Evolutionary conservation across 83 land plant species (phyloP).

Genomic region (Diphasiastrum complanatum): DNA sequence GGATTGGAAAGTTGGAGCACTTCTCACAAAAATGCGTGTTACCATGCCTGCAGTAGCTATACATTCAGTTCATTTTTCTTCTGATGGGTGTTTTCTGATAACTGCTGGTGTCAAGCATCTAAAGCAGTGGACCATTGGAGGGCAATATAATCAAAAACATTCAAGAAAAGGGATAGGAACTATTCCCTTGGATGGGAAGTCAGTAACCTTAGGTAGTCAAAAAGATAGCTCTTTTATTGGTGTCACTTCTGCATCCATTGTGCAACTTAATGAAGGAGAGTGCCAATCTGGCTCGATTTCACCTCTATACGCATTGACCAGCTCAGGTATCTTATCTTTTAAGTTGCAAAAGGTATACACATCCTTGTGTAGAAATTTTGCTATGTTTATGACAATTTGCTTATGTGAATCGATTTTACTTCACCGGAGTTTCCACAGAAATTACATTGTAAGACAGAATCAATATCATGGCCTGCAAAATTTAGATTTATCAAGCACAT

Average conservation of each 20-base stretch:
- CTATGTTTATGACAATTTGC: no score
- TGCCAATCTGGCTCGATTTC: not conserved
- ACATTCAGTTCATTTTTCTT: not conserved
- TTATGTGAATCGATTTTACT: no score
- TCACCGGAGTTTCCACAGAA: no score
- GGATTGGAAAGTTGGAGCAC: conserved; percentile 10
- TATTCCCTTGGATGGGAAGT: not conserved
- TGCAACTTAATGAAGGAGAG: not conserved
- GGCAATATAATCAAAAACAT: not conserved
- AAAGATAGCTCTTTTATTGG: conserved; percentile 9
- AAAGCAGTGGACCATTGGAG: conserved; percentile 7
- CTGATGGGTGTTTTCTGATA: conserved; percentile 7
- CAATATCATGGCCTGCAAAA: no score
- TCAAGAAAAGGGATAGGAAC: not conserved
- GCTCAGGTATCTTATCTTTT: not conserved
- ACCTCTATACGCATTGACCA: conserved; percentile 6
- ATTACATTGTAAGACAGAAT: no score
- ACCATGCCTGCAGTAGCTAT: not conserved
- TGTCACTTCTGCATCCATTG: not conserved
- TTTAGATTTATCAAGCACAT: no score
- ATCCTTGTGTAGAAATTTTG: no score
- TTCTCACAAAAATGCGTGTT: not conserved
- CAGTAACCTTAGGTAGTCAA: conserved; percentile 10
- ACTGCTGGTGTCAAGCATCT: conserved; percentile 16
- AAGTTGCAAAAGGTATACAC: no score